These are phyloP conservation scores for Populus hybrid DNA, from an alignment of 441 rosid genomes.

Conservation along the genomic window DNA sequence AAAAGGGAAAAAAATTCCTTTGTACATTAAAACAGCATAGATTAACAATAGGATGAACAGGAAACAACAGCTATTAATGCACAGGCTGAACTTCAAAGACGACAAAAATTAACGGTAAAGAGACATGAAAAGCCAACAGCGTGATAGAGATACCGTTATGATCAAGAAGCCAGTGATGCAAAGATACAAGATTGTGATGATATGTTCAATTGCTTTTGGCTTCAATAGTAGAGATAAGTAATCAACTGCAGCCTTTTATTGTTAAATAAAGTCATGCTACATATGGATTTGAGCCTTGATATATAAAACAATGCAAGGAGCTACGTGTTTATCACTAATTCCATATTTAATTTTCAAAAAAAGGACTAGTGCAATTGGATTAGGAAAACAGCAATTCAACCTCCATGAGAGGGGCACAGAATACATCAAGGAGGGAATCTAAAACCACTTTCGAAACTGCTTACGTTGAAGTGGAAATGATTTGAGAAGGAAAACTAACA, in stretches of 20 bases:
- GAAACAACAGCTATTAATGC: neutral
- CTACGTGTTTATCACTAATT: neutral
- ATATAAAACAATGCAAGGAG: slow-evolving; percentile 1
- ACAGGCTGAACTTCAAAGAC: neutral
- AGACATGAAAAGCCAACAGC: neutral
- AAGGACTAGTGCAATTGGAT: neutral
- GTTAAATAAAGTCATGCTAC: neutral
- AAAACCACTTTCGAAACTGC: neutral
- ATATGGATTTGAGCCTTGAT: neutral
- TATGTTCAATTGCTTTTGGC: too few species aligned
- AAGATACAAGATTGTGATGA: neutral
- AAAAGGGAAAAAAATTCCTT: too few species aligned
- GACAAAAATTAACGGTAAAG: neutral
- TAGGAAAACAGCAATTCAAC: neutral
- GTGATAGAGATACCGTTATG: neutral
- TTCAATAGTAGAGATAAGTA: neutral
- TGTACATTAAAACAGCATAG: too few species aligned
- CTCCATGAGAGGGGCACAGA: neutral
- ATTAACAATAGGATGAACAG: neutral
- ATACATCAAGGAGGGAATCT: neutral
- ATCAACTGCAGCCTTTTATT: neutral
- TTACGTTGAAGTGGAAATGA: neutral
- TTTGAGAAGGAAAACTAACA: neutral
- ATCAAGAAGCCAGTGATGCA: neutral
- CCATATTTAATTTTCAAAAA: neutral